Conservation (phyloP, 345 rosid species). For the Populus euphratica region DNA sequence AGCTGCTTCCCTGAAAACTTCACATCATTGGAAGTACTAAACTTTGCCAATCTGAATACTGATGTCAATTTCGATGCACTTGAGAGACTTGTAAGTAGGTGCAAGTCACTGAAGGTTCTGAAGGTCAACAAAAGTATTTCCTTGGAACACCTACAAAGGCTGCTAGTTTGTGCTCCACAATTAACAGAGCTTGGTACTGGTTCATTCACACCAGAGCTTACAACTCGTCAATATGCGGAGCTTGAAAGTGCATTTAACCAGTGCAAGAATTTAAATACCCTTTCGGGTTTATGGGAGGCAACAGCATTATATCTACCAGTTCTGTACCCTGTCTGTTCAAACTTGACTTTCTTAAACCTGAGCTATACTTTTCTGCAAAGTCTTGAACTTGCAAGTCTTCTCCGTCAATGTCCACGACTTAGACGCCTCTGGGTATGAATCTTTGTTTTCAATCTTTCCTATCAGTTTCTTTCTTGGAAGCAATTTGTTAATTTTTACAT, state of each 20-base stretch:
- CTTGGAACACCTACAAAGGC: conserved; percentile 48
- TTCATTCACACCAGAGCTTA: conserved; percentile 46
- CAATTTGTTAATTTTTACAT: neutral
- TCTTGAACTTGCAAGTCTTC: conserved; percentile 47
- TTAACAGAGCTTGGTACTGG: conserved; percentile 65
- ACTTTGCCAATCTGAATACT: conserved; percentile 45
- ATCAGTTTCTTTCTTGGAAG: neutral
- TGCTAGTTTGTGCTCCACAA: conserved; percentile 48
- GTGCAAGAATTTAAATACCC: conserved; percentile 46
- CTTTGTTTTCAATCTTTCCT: neutral
- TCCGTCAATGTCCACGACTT: conserved; percentile 53
- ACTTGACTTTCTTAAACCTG: conserved; percentile 58
- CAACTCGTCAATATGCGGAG: conserved; percentile 27
- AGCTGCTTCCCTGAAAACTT: conserved; percentile 59
- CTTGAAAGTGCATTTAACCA: conserved; percentile 41
- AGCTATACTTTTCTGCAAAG: conserved; percentile 53
- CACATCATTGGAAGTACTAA: conserved; percentile 52
- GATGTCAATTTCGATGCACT: conserved; percentile 55
- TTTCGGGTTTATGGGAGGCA: conserved; percentile 64
- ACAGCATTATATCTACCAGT: conserved; percentile 39
- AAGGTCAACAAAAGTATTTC: conserved; percentile 48
- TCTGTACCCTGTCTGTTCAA: conserved; percentile 41
- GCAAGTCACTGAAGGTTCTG: conserved; percentile 50
- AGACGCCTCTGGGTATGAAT: conserved; percentile 58
- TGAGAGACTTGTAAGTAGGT: conserved; percentile 56